Evolutionary conservation across 2,329 filamentous ascomycete genomes (phyloP), one percentile per base, ranked within the genome.

Genomic region (Hypoxylon sp.): DNA sequence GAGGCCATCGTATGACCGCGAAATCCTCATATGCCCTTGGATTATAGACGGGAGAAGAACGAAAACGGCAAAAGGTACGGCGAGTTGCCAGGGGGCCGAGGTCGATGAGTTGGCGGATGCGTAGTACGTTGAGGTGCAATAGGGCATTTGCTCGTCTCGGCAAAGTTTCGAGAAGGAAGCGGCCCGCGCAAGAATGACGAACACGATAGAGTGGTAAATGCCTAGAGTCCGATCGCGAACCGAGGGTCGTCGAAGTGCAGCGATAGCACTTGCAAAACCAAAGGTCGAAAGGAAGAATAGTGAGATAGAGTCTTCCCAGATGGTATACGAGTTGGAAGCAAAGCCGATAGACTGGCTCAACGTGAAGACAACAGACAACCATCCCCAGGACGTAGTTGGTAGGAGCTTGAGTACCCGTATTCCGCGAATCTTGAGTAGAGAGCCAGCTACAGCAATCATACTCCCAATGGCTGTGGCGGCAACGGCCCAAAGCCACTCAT

Each of bases 91-190:
- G 1, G 90, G 87, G 0, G 95, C 93, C 2, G 95, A 98, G 0
- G 94, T 98, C 0, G 96, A 98, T 0, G 95, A 97, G 2, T 91
- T 93, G 8, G 91, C 88, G 0, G 95, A 98, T 3, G 94, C 92
- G 77, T 99, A 99, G 82, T 98, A 99, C 0, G 96, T 98, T 1
- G 95, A 97, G 59, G 88, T 89, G 83, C 96, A 99, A 82, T 92
- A 97, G 0, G 96, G 96, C 93, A 98, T 98, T 82, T 99, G 96
- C 82, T 99, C 96, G 79, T 99, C 96, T 64, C 96, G 91, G 78
- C 96, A 99, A 19, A 99, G 89, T 72, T 94, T 92, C 8, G 96
- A 98, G 72, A 95, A 90, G 0, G 94, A 97, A 0, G 94, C 92
- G 2, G 95, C 60, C 59, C 95, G 90, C 13, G 91, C 91, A 11